Evolutionary conservation across 441 rosid species (phyloP).

Genomic region (Rhodomyrtus psidioides): DNA sequence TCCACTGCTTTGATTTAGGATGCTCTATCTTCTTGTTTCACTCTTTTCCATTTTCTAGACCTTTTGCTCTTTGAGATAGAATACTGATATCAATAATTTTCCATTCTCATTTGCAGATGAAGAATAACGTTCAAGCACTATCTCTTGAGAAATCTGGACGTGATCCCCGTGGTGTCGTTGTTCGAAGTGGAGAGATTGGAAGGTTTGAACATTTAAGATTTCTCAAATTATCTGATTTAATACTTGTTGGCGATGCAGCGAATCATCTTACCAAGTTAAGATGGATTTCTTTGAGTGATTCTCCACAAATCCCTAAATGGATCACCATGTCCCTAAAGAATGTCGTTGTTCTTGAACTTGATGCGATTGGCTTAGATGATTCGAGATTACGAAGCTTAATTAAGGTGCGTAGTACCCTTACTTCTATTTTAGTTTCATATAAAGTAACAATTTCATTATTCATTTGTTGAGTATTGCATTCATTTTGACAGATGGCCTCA

Average conservation of each 20-base stretch:
- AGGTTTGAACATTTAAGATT: not conserved
- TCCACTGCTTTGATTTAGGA: not conserved
- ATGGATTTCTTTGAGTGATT: not conserved
- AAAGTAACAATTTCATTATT: not conserved
- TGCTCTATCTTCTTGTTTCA: not conserved
- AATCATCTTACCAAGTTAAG: not conserved
- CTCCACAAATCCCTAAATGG: no score
- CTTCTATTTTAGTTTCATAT: no score
- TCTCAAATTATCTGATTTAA: no score
- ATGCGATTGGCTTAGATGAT: not conserved
- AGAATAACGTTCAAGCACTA: not conserved
- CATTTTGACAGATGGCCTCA: not conserved
- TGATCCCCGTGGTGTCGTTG: no score
- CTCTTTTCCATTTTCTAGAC: not conserved
- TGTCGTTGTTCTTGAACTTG: not conserved
- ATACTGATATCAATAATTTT: not conserved
- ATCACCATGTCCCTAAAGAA: not conserved
- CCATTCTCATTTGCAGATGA: not conserved
- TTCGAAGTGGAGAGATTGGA: not conserved
- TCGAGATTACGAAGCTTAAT: not conserved
- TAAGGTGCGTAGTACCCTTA: not conserved
- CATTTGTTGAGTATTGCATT: not conserved
- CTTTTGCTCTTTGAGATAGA: not conserved
- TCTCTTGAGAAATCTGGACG: accelerated
- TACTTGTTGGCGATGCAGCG: not conserved